Percentiles rank a stretch among this genome's conserved stretches.
phyloP scores from a whole-genome alignment of 2,329 filamentous ascomycete species.

The Teratosphaeria gauchensis region DNA sequence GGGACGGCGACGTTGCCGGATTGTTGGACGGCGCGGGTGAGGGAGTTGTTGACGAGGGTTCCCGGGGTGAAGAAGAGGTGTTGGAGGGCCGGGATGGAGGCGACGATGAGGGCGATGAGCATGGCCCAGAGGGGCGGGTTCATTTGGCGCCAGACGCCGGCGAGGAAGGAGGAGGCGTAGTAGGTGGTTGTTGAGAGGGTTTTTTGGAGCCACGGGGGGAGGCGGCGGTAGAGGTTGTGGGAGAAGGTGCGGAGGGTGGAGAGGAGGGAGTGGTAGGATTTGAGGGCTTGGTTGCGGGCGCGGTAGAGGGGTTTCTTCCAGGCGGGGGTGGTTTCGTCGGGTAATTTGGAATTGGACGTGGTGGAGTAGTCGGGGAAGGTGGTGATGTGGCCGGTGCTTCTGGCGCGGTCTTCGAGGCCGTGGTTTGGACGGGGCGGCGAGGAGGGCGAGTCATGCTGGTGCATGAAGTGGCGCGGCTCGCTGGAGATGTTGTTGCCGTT shows the following conservation, averaged over 20 bases:
- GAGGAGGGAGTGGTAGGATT: slow-evolving; percentile 15
- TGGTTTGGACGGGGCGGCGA: slow-evolving; percentile 23
- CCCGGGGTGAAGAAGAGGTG: slow-evolving; percentile 78
- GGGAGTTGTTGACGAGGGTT: slow-evolving; percentile 84
- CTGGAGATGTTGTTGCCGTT: slow-evolving; percentile 38
- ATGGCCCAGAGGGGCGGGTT: slow-evolving; percentile 98
- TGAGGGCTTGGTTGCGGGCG: slow-evolving; percentile 9
- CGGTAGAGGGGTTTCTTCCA: slow-evolving; percentile 19
- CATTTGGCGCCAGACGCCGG: slow-evolving; percentile 86
- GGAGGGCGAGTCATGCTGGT: slow-evolving; percentile 13
- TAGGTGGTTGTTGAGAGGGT: slow-evolving; percentile 34
- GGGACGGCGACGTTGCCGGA: slow-evolving; percentile 88
- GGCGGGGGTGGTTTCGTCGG: slow-evolving; percentile 4
- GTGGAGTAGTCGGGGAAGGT: slow-evolving; percentile 26
- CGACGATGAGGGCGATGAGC: slow-evolving; percentile 81
- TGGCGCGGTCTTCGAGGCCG: slow-evolving; percentile 19
- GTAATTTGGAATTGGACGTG: slow-evolving; percentile 7
- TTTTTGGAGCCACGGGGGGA: slow-evolving; percentile 47
- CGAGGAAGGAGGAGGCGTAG: slow-evolving; percentile 43
- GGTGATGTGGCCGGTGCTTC: slow-evolving; percentile 46
- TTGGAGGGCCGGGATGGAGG: slow-evolving; percentile 76
- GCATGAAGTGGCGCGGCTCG: slow-evolving; percentile 27
- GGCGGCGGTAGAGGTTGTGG: slow-evolving; percentile 34
- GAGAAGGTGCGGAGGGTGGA: slow-evolving; percentile 24
- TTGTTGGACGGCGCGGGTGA: slow-evolving; percentile 76